phyloP scores from a whole-genome alignment of 495 filamentous ascomycete species.

The Aspergillus indologenus region DNA sequence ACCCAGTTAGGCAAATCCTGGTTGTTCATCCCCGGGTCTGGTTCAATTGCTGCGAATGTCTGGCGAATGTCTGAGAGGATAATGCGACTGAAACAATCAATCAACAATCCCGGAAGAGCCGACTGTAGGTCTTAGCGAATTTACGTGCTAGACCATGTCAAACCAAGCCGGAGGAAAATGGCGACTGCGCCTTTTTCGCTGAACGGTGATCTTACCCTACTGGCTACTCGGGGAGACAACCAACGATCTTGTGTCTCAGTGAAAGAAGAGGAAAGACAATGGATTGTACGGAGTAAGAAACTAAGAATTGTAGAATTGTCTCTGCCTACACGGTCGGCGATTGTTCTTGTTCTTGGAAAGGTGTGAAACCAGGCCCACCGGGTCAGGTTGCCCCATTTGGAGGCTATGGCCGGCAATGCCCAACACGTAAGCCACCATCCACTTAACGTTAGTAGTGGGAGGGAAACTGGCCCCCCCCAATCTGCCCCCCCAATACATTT shows the following conservation, averaged over 20 bases:
- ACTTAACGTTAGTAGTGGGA: background rate
- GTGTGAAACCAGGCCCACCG: background rate
- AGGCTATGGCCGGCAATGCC: constrained; percentile 6
- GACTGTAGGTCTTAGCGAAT: too few relatives aligned
- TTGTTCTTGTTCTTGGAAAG: background rate
- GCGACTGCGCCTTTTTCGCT: too few relatives aligned
- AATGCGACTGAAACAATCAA: too few relatives aligned
- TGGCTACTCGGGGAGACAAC: too few relatives aligned
- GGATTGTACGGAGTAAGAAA: too few relatives aligned
- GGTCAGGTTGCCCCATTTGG: constrained; percentile 1
- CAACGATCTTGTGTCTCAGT: too few relatives aligned
- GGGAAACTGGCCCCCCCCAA: background rate
- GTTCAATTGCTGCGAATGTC: background rate
- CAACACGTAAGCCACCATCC: constrained; percentile 9
- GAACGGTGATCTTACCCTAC: too few relatives aligned
- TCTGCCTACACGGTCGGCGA: constrained; percentile 1
- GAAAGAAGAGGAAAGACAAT: too few relatives aligned
- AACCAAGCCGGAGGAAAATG: too few relatives aligned
- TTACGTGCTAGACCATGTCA: too few relatives aligned
- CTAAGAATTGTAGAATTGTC: background rate
- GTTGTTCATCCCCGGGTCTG: background rate
- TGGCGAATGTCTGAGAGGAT: background rate
- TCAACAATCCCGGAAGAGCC: background rate
- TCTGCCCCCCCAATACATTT: background rate
- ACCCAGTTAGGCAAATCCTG: background rate